Evolutionary conservation across 257 asterid species (phyloP).

Genomic region (Eucommia ulmoides): DNA sequence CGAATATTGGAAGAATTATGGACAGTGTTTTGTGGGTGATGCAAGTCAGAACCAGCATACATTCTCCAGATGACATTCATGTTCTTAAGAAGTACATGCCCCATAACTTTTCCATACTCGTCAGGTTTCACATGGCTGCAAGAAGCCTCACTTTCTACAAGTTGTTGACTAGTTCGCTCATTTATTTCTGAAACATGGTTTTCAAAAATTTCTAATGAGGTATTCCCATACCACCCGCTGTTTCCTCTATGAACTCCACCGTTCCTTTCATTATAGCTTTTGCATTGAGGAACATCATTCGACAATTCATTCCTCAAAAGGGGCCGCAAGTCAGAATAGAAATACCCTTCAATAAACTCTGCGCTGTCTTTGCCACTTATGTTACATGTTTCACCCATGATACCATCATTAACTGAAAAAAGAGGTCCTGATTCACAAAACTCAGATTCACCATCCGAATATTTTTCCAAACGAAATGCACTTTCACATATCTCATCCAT

Average conservation of each 20-base stretch:
- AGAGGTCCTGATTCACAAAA: constrained; percentile 17
- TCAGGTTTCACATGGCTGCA: constrained; percentile 31
- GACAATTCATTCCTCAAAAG: constrained; percentile 30
- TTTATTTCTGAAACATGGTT: constrained; percentile 58
- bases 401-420: constrained; percentile 11
- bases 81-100: constrained; percentile 51
- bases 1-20: constrained; percentile 25
- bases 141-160: constrained; percentile 30
- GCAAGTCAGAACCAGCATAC: constrained; percentile 87
- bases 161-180: constrained; percentile 18
- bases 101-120: constrained; percentile 44
- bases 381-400: constrained; percentile 21
- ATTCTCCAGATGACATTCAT: constrained; percentile 80
- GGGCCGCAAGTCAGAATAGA: constrained; percentile 58
- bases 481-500: constrained; percentile 87
- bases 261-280: constrained; percentile 14
- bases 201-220: constrained; percentile 53
- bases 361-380: constrained; percentile 34
- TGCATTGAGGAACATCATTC: constrained; percentile 17
- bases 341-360: constrained; percentile 75
- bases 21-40: constrained; percentile 27
- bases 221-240: constrained; percentile 68
- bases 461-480: constrained; percentile 49
- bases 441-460: constrained; percentile 38
- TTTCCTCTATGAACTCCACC: constrained; percentile 32